Percentiles rank a stretch among this genome's conserved stretches.
phyloP scores from a whole-genome alignment of 1,284 basidiomycete species.

The Leccinum griseonigrum region DNA sequence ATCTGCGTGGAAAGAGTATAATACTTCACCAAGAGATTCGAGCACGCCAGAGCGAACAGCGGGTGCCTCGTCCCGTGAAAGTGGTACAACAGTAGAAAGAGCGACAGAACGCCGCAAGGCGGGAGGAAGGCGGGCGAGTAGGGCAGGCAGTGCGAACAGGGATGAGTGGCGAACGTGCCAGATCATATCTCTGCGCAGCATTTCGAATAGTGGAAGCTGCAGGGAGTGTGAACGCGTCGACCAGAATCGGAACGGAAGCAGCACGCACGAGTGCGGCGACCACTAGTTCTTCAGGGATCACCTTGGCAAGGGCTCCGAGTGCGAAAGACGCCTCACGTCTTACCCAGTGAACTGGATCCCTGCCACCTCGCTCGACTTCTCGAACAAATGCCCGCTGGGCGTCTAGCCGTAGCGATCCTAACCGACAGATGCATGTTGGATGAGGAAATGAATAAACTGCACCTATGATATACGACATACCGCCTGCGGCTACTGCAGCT shows the following conservation, averaged over 20 bases:
- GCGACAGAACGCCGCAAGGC: slow-evolving; percentile 60
- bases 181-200: slow-evolving; percentile 65
- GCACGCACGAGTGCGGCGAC: slow-evolving; percentile 58
- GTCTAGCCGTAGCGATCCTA: slow-evolving; percentile 63
- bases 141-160: slow-evolving; percentile 81
- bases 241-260: slow-evolving; percentile 7
- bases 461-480: slow-evolving; percentile 39
- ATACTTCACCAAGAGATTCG: slow-evolving; percentile 89
- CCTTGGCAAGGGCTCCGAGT: slow-evolving; percentile 84
- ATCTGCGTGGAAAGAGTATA: slow-evolving; percentile 80
- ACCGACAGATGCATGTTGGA: slow-evolving; percentile 8
- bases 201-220: slow-evolving; percentile 79
- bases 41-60: slow-evolving; percentile 81
- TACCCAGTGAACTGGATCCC: slow-evolving; percentile 81
- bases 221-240: slow-evolving; percentile 5
- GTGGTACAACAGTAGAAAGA: slow-evolving; percentile 56
- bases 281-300: slow-evolving; percentile 73
- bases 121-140: slow-evolving; percentile 65
- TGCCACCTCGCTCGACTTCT: slow-evolving; percentile 78
- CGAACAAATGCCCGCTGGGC: slow-evolving; percentile 70
- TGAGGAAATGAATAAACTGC: slow-evolving; percentile 2
- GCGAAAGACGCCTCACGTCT: slow-evolving; percentile 90
- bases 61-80: slow-evolving; percentile 67
- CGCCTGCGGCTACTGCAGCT: slow-evolving; percentile 77
- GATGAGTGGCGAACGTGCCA: slow-evolving; percentile 91